phyloP scores from a whole-genome alignment of 108 stramenopile genomes.

The Hondaea fermentalgiana region DNA sequence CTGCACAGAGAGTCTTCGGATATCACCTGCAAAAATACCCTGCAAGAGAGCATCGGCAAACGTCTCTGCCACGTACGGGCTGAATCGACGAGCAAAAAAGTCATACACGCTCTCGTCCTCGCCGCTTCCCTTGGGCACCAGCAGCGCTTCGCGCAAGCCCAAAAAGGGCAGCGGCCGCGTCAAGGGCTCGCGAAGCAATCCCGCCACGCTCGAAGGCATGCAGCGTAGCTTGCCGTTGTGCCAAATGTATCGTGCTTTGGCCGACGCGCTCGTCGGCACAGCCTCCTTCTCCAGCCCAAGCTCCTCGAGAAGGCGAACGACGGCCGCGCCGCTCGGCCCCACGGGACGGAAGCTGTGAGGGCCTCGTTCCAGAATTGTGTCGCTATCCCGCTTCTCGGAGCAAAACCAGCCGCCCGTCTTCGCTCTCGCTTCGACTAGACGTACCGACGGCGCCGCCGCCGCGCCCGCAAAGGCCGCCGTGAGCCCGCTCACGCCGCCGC shows the following conservation, averaged over 20 bases:
- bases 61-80: background rate
- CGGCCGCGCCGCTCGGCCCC: background rate
- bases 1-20: background rate
- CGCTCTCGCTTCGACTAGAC: background rate
- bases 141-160: background rate
- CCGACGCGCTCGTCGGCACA: background rate
- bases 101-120: background rate
- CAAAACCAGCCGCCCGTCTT: background rate
- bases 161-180: background rate
- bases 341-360: background rate
- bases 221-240: background rate
- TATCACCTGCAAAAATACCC: background rate
- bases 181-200: background rate
- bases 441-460: background rate
- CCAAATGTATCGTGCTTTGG: background rate
- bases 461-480: background rate
- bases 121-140: background rate
- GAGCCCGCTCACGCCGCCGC: conserved; percentile 12
- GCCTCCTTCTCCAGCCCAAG: background rate
- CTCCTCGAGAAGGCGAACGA: background rate
- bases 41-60: background rate
- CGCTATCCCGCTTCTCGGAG: background rate
- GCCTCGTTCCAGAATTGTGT: background rate
- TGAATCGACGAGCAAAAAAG: background rate
- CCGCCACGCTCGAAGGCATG: background rate